Conservation (phyloP, 805 yeast species). For the Barnettozyma populi region DNA sequence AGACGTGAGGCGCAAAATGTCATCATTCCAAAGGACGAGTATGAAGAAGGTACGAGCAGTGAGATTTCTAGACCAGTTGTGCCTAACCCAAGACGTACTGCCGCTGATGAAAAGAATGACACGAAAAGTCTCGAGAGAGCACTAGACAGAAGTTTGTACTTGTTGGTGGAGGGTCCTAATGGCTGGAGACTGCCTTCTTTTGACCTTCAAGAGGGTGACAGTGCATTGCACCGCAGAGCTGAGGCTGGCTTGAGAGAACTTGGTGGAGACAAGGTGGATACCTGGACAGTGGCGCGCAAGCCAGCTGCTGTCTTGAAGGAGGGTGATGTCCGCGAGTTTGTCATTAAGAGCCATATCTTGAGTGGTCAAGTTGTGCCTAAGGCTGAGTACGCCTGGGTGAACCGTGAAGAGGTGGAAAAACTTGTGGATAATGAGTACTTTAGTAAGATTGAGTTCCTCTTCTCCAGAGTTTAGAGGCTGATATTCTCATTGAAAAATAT, state of each 20-base stretch:
- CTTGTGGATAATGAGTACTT: conserved; percentile 52
- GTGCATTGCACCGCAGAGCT: conserved; percentile 62
- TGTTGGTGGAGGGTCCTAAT: conserved; percentile 47
- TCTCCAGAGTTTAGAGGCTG: conserved; percentile 26
- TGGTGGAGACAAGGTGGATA: conserved; percentile 75
- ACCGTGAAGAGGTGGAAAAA: conserved; percentile 67
- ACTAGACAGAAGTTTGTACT: conserved; percentile 73
- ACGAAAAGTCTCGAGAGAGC: conserved; percentile 68
- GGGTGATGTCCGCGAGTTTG: conserved; percentile 44
- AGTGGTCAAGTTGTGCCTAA: conserved; percentile 65
- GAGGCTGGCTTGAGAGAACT: conserved; percentile 62
- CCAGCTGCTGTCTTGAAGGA: conserved; percentile 67
- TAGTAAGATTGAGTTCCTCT: conserved; percentile 39
- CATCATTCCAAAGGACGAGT: conserved; percentile 55
- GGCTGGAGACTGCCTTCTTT: conserved; percentile 84
- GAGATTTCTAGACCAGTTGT: conserved; percentile 63
- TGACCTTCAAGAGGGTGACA: conserved; percentile 33
- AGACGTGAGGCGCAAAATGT: conserved; percentile 76
- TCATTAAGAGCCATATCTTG: conserved; percentile 81
- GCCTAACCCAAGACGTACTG: conserved; percentile 67
- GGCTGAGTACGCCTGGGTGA: conserved; percentile 72
- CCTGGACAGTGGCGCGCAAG: conserved; percentile 86
- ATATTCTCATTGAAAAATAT: neutral
- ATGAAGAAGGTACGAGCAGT: conserved; percentile 37
- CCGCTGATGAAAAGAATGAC: conserved; percentile 67